Conservation (phyloP, 2,329 filamentous ascomycete genomes). For the Nemania sp. region DNA sequence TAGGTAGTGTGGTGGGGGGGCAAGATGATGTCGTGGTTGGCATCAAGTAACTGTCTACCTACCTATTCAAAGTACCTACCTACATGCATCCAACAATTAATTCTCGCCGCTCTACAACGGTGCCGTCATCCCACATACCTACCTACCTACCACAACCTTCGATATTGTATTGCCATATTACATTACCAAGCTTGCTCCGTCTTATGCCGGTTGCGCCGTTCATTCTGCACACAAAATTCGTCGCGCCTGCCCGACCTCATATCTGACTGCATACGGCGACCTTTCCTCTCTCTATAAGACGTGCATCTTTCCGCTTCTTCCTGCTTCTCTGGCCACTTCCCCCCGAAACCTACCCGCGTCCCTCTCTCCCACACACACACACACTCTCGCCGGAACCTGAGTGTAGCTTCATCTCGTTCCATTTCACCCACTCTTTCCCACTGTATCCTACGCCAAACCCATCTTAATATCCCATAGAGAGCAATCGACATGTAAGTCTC, state of each 20-base stretch:
- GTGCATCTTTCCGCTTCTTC: conserved; percentile 24
- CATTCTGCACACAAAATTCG: conserved; percentile 8
- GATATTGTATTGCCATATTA: conserved; percentile 3
- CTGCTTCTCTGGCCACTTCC: conserved; percentile 24
- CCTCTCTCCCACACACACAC: neutral
- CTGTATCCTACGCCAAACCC: neutral
- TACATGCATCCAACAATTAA: conserved; percentile 1
- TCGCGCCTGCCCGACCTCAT: conserved; percentile 24
- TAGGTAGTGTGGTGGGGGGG: conserved; percentile 11
- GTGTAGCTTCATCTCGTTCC: conserved; percentile 5
- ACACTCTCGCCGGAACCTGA: neutral
- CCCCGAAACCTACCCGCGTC: neutral
- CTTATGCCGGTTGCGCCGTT: conserved; percentile 14
- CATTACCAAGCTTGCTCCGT: conserved; percentile 20
- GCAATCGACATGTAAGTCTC: conserved; percentile 35
- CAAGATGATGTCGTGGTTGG: conserved; percentile 34
- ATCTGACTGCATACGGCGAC: conserved; percentile 29
- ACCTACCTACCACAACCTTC: neutral
- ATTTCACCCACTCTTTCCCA: neutral
- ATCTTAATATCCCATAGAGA: neutral
- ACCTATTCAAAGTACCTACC: conserved; percentile 1
- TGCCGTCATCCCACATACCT: conserved; percentile 15
- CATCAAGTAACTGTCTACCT: conserved; percentile 17
- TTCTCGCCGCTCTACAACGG: conserved; percentile 24
- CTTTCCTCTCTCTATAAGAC: conserved; percentile 17